Conservation (phyloP, 2,329 filamentous ascomycete genomes). For the Cytospora chrysosperma region DNA sequence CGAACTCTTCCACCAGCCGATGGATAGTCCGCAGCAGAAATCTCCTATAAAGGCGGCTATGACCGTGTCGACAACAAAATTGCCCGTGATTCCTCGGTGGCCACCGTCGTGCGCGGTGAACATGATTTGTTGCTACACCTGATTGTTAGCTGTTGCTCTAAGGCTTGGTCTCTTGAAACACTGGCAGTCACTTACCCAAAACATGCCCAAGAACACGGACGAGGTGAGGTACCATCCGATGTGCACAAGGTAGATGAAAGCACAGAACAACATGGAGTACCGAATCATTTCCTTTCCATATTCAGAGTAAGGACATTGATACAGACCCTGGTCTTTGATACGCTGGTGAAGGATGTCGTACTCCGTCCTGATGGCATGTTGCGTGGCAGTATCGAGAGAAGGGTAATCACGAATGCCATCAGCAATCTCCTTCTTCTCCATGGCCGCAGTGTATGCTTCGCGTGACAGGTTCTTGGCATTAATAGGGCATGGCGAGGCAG, state of each 20-base stretch:
- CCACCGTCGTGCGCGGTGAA: conserved; percentile 67
- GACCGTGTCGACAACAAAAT: conserved; percentile 57
- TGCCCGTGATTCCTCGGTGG: conserved; percentile 61
- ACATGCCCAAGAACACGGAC: conserved; percentile 58
- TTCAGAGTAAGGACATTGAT: conserved; percentile 56
- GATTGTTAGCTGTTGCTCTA: conserved; percentile 24
- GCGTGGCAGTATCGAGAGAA: conserved; percentile 52
- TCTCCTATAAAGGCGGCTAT: conserved; percentile 64
- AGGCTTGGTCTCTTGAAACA: neutral
- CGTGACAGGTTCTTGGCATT: conserved; percentile 20
- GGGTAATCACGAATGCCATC: conserved; percentile 43
- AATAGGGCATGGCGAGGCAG: neutral
- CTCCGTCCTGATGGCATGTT: conserved; percentile 53
- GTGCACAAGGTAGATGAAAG: conserved; percentile 46
- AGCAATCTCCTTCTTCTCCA: conserved; percentile 24
- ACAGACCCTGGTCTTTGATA: conserved; percentile 55
- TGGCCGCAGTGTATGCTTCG: conserved; percentile 23
- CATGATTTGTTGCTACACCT: conserved; percentile 62
- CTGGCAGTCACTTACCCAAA: conserved; percentile 48
- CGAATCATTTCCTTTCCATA: conserved; percentile 60
- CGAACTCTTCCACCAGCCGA: conserved; percentile 69
- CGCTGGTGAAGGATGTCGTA: conserved; percentile 57
- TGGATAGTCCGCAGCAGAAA: conserved; percentile 64
- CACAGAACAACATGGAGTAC: conserved; percentile 50
- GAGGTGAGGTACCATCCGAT: conserved; percentile 57